Conservation (phyloP, 768 basidiomycete genomes). For the Tylopilus subfusipes region DNA sequence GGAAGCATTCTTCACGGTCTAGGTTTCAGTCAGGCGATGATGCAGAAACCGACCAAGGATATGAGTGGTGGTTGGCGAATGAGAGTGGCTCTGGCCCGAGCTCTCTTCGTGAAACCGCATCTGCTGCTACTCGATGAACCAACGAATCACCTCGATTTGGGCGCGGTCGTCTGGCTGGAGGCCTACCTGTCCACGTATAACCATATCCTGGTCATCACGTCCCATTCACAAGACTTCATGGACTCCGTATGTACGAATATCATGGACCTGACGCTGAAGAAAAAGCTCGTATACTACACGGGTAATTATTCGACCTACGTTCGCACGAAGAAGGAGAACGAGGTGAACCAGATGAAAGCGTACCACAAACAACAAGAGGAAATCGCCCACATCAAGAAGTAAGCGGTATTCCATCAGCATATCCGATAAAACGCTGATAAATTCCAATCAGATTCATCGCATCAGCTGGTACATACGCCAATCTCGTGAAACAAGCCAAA, state of each 20-base stretch:
- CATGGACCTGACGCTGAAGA: slow-evolving; percentile 91
- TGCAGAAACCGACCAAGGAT: slow-evolving; percentile 95
- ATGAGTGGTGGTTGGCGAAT: slow-evolving; percentile 99
- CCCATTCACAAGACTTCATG: slow-evolving; percentile 99
- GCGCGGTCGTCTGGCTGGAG: slow-evolving; percentile 98
- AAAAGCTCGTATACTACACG: slow-evolving; percentile 90
- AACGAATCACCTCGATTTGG: slow-evolving; percentile 92
- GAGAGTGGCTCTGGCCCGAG: slow-evolving; percentile 95
- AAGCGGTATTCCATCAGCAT: slow-evolving; percentile 18
- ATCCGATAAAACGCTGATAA: slow-evolving; percentile 7
- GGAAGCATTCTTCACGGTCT: slow-evolving; percentile 96
- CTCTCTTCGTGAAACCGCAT: slow-evolving; percentile 96
- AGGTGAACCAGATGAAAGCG: slow-evolving; percentile 99
- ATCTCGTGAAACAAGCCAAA: slow-evolving; percentile 97
- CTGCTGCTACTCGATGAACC: slow-evolving; percentile 90
- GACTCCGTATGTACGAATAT: slow-evolving; percentile 96
- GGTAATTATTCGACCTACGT: slow-evolving; percentile 99
- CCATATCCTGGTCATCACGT: slow-evolving; percentile 96
- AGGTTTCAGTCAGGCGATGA: slow-evolving; percentile 87
- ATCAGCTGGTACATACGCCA: slow-evolving; percentile 99
- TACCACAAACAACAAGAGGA: slow-evolving; percentile 98
- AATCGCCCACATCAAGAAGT: slow-evolving; percentile 98
- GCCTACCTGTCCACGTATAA: slow-evolving; percentile 98
- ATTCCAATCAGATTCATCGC: slow-evolving; percentile 75
- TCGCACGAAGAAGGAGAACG: slow-evolving; percentile 93